Percentiles rank a stretch among this genome's conserved stretches.
phyloP scores from a whole-genome alignment of 1,139 yeast genomes.

The Protomyces inundatus region DNA sequence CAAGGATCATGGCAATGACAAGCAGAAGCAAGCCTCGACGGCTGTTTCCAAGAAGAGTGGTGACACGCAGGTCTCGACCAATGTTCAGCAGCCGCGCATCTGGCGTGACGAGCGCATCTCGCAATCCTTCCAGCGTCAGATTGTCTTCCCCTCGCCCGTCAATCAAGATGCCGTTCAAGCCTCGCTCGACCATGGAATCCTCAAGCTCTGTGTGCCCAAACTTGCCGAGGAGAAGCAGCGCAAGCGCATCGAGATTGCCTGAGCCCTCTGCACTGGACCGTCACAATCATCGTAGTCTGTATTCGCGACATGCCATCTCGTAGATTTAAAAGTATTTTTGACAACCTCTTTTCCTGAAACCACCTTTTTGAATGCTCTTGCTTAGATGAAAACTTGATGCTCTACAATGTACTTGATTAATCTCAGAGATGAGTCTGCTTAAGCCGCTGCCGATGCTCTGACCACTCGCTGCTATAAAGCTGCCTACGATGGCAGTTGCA shows the following conservation, averaged over 20 bases:
- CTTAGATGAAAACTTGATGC: no score
- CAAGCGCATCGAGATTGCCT: slow-evolving; percentile 20
- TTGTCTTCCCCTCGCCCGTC: slow-evolving; percentile 37
- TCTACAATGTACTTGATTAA: no score
- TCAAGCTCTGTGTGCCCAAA: slow-evolving; percentile 52
- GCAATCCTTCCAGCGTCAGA: slow-evolving; percentile 31
- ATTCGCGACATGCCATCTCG: no score
- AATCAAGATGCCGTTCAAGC: slow-evolving; percentile 53
- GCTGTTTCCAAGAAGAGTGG: not conserved
- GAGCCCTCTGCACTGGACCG: not conserved
- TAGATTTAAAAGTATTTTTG: no score
- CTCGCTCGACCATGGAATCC: slow-evolving; percentile 48
- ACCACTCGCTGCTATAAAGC: no score
- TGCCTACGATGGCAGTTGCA: no score
- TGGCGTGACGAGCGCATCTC: slow-evolving; percentile 30
- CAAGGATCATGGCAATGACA: not conserved
- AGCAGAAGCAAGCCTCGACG: not conserved
- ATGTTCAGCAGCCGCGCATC: slow-evolving; percentile 2
- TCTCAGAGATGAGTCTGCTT: no score
- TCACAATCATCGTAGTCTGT: no score
- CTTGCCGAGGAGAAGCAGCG: slow-evolving; percentile 22
- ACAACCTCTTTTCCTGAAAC: no score
- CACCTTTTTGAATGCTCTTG: no score
- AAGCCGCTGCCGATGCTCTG: no score
- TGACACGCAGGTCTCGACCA: not conserved